Base-by-base conservation (phyloP, 129 eudicot species). In the Lactuca saligna region DNA sequence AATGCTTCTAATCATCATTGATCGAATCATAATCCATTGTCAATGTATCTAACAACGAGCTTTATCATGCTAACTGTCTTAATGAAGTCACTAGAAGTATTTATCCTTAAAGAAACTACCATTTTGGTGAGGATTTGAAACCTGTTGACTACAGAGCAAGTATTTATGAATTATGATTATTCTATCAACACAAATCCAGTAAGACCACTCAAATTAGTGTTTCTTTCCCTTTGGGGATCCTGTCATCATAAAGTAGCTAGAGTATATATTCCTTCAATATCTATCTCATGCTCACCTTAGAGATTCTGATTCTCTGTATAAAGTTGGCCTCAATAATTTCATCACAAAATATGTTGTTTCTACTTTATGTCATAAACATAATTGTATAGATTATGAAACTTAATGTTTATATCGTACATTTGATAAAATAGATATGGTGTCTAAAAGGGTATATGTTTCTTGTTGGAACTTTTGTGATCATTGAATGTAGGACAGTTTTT, bases 181-280 rank as follows among this genome's bases (percentile, higher is more conserved):
- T 12, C 29, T 25, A 39, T 17, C 17, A 41, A 41, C n/a, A 17
- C 33, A 20, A 14, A 42, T 63, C 9, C 15, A 10, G 8, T 63
- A 63, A 38, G 35, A 33, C 17, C 62, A 11, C 62, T 56, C 1
- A 11, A 15, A 6, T 34, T 53, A 44, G 6, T 33, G 20, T 54
- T 72, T 61, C 61, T 69, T 61, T 14, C 69, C 25, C 78, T 46
- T 63, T 15, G 71, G 68, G 54, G 58, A 13, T 64, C 72, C 57
- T 42, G 72, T 17, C 65, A 57, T 71, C 50, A 34, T 59, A 71
- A 60, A 61, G 49, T 70, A n/a, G 54, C 33, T 69, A 3, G 29
- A n/a, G 57, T 59, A 70, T 70, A 44, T 60, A 58, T 70, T 59
- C 57, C 11, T 70, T 70, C 58, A 20, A 41, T 39, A 14, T 20